These are phyloP conservation scores for Daedaleopsis nitida DNA, from an alignment of 768 basidiomycete genomes.

Conservation along the genomic window DNA sequence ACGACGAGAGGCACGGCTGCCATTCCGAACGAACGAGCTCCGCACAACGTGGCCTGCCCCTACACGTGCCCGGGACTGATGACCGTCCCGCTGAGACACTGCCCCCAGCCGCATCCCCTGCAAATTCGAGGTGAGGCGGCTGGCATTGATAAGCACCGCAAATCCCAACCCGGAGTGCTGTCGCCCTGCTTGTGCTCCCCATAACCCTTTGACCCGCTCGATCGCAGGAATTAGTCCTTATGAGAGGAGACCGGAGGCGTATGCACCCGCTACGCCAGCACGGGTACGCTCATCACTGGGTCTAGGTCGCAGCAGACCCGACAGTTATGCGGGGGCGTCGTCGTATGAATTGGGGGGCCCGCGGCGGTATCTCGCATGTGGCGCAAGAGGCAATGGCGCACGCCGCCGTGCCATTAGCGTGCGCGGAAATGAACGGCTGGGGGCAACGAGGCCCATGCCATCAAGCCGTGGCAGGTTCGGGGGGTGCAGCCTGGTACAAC, in stretches of 20 bases:
- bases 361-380: not conserved
- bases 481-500: not conserved
- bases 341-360: not conserved
- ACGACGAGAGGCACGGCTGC: not conserved
- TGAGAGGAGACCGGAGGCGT: not conserved
- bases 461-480: not conserved
- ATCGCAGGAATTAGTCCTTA: not conserved
- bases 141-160: not conserved
- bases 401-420: not conserved
- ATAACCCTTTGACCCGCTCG: not conserved
- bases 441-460: not conserved
- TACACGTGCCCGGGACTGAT: constrained; percentile 19
- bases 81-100: constrained; percentile 2
- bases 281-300: not conserved
- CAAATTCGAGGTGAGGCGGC: not conserved
- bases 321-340: not conserved
- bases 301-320: not conserved
- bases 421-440: not conserved
- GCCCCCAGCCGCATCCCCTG: not conserved
- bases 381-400: not conserved
- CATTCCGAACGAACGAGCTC: constrained; percentile 10
- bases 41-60: constrained; percentile 13
- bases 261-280: not conserved
- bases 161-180: not conserved
- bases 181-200: not conserved